Conservation (phyloP, 306 rosid species). For the Vigna nakashimae region DNA sequence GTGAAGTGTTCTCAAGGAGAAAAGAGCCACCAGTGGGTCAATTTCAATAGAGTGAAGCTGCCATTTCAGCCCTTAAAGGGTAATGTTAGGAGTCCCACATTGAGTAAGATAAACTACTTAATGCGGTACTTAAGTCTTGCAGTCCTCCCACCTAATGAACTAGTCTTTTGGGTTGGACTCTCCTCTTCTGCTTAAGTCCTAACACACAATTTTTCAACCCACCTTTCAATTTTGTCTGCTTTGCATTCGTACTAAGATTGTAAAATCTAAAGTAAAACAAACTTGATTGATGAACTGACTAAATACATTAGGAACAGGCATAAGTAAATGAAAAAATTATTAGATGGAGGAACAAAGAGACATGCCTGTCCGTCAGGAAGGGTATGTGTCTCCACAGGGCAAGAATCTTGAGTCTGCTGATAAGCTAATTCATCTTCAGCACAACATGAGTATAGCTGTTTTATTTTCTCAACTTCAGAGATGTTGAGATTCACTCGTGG, state of each 20-base stretch:
- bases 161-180: too few relatives aligned
- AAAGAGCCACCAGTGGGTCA: too few relatives aligned
- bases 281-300: constrained; percentile 34
- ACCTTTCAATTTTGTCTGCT: constrained; percentile 20
- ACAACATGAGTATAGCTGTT: constrained; percentile 85
- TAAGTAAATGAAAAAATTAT: constrained; percentile 10
- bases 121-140: too few relatives aligned
- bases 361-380: constrained; percentile 99
- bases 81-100: too few relatives aligned
- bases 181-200: too few relatives aligned
- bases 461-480: constrained; percentile 88
- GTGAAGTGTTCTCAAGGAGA: too few relatives aligned
- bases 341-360: constrained; percentile 32
- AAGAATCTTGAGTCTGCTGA: constrained; percentile 62
- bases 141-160: too few relatives aligned
- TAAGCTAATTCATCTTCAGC: constrained; percentile 96
- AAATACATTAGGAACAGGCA: constrained; percentile 32
- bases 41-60: too few relatives aligned
- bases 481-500: constrained; percentile 72
- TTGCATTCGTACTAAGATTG: background rate
- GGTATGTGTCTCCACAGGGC: constrained; percentile 77
- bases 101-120: too few relatives aligned
- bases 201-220: constrained; percentile 2
- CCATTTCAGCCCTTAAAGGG: too few relatives aligned
- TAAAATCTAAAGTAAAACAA: constrained; percentile 14